A percentile compares a stretch with the other conserved stretches of the same genome.
Evolutionary conservation across 176 grass and related monocot species (phyloP).

Genomic region (Bolboschoenus planiculmis): DNA sequence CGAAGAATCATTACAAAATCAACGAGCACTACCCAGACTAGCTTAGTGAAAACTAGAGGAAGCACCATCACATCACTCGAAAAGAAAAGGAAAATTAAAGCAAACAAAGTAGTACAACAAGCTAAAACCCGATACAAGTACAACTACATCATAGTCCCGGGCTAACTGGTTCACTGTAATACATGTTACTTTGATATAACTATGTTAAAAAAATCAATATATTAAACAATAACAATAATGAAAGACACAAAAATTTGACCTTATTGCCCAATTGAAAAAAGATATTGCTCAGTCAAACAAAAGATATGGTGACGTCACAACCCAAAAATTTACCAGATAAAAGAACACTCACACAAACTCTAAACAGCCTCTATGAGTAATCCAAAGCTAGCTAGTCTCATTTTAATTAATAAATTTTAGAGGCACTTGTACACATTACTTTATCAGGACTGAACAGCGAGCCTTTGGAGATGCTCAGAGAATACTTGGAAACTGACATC

Average conservation of each 20-base stretch:
- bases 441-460: conserved; percentile 87
- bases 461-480: conserved; percentile 89
- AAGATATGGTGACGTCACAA: conserved; percentile 16
- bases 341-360: conserved; percentile 9
- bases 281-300: conserved; percentile 7
- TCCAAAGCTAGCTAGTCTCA: conserved; percentile 22
- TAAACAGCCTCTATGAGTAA: conserved; percentile 22
- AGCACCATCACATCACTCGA: background rate
- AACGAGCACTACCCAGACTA: no score
- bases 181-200: conserved; percentile 7
- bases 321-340: conserved; percentile 13
- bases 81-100: background rate
- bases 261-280: conserved; percentile 20
- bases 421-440: conserved; percentile 4
- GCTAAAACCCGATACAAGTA: conserved; percentile 3
- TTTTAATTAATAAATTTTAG: conserved; percentile 24
- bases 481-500: conserved; percentile 99
- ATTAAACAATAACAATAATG: conserved; percentile 3
- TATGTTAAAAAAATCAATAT: conserved; percentile 7
- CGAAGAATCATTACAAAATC: no score
- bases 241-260: conserved; percentile 17
- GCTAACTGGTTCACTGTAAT: background rate
- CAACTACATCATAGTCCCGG: conserved; percentile 1
- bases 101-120: background rate
- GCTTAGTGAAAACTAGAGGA: background rate